These are phyloP conservation scores for Pichia sp. DNA, from an alignment of 1,139 yeast species.

Conservation along the genomic window DNA sequence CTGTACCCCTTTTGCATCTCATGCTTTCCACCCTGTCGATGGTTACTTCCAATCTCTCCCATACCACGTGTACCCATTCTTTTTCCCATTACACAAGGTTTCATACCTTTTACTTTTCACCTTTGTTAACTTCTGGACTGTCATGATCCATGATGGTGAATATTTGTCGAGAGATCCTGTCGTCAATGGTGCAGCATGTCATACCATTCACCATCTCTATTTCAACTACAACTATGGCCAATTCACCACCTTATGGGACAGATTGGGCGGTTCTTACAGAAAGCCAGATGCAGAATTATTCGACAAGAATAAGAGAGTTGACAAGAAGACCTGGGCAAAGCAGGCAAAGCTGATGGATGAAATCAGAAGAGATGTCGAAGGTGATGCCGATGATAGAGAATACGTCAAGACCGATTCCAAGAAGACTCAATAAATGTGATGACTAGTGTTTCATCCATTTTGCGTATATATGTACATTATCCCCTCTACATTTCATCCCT, in stretches of 20 bases:
- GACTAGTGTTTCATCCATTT: too few species aligned
- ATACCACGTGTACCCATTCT: slow-evolving; percentile 82
- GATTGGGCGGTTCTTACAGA: slow-evolving; percentile 90
- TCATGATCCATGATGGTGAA: slow-evolving; percentile 97
- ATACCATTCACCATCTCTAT: slow-evolving; percentile 91
- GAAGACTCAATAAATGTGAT: slow-evolving; percentile 7
- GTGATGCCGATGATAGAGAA: slow-evolving; percentile 53
- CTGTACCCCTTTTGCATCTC: slow-evolving; percentile 97
- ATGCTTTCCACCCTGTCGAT: slow-evolving; percentile 97
- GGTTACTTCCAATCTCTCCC: slow-evolving; percentile 92
- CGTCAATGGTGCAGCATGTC: slow-evolving; percentile 97
- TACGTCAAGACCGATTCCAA: slow-evolving; percentile 35
- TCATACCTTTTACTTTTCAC: slow-evolving; percentile 76
- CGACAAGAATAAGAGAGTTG: slow-evolving; percentile 53
- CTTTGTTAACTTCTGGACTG: slow-evolving; percentile 96
- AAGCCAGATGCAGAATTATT: slow-evolving; percentile 85
- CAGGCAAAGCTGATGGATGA: slow-evolving; percentile 75
- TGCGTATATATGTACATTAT: too few species aligned
- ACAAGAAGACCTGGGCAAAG: slow-evolving; percentile 57
- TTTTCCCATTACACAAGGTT: slow-evolving; percentile 88
- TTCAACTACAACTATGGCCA: slow-evolving; percentile 98
- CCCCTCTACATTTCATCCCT: too few species aligned
- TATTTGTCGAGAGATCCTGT: slow-evolving; percentile 89
- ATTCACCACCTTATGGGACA: slow-evolving; percentile 96
- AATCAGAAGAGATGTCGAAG: slow-evolving; percentile 76